phyloP scores from a whole-genome alignment of 2,329 filamentous ascomycete species.

The Teratosphaeria nubilosa region DNA sequence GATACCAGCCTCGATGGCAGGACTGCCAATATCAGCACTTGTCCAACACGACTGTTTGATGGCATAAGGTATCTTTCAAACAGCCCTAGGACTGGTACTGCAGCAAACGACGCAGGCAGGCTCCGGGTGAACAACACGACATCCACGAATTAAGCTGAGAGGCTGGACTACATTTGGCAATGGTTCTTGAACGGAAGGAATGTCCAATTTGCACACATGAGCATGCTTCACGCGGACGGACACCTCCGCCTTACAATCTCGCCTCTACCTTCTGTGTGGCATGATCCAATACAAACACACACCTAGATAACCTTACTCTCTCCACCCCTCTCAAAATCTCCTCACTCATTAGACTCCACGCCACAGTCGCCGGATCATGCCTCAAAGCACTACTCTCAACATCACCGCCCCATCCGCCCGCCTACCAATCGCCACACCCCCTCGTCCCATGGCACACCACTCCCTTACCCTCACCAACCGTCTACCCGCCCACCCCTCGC shows the following conservation, averaged over 20 bases:
- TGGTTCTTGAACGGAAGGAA: no score
- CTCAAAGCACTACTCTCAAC: constrained; percentile 60
- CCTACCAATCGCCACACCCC: constrained; percentile 77
- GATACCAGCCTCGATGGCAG: no score
- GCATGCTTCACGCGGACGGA: no score
- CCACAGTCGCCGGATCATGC: constrained; percentile 85
- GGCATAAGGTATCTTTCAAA: no score
- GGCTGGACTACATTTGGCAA: no score
- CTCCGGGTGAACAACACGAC: no score
- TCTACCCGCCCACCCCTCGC: constrained; percentile 91
- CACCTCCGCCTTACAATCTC: constrained; percentile 42
- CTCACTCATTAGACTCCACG: constrained; percentile 71
- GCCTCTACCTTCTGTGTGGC: constrained; percentile 61
- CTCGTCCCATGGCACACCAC: constrained; percentile 82
- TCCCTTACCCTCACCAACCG: constrained; percentile 50
- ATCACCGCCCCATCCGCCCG: constrained; percentile 66
- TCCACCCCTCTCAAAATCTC: constrained; percentile 61
- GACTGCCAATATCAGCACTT: no score
- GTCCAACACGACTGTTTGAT: no score
- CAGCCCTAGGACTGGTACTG: no score
- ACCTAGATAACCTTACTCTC: constrained; percentile 55
- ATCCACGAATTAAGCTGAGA: no score
- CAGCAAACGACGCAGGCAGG: no score
- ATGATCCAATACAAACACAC: constrained; percentile 70
- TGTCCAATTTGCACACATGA: no score